These are phyloP conservation scores for Trypanosoma brucei DNA, from an alignment of 208 protist species.

Conservation along the genomic window DNA sequence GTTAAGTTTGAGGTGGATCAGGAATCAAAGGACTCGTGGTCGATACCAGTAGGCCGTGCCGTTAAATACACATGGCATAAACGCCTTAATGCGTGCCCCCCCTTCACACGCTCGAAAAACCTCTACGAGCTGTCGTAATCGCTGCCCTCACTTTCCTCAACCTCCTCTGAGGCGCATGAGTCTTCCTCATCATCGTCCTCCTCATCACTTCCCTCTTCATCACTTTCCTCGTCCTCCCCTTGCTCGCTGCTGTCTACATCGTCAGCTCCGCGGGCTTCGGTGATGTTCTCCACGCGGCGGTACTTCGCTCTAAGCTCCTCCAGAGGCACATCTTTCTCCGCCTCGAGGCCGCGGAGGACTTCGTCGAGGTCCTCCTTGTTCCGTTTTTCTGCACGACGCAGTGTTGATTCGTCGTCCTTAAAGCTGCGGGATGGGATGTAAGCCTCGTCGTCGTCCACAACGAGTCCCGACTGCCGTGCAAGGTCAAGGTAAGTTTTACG, in stretches of 20 bases:
- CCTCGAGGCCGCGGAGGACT: constrained; percentile 68
- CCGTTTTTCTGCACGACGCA: constrained; percentile 64
- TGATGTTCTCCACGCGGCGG: constrained; percentile 5
- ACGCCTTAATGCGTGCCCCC: too few relatives aligned
- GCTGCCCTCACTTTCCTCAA: constrained; percentile 31
- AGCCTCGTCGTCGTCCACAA: constrained; percentile 59
- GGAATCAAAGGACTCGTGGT: too few relatives aligned
- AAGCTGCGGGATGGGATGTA: constrained; percentile 72
- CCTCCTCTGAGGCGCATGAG: constrained; percentile 25
- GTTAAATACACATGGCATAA: too few relatives aligned
- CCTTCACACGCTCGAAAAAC: too few relatives aligned
- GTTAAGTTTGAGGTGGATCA: too few relatives aligned
- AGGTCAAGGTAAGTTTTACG: constrained; percentile 41
- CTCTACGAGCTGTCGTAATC: constrained; percentile 9
- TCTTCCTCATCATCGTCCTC: constrained; percentile 31
- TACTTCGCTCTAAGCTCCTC: constrained; percentile 79
- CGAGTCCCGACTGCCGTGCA: constrained; percentile 44
- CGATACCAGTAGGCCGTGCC: too few relatives aligned
- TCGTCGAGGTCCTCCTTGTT: constrained; percentile 57
- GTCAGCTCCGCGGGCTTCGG: neutral
- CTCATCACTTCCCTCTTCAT: constrained; percentile 29
- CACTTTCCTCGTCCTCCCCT: constrained; percentile 13
- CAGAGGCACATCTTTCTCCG: constrained; percentile 76
- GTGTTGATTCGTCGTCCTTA: constrained; percentile 79
- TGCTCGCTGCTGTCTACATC: constrained; percentile 4